A percentile compares a stretch with the other conserved stretches of the same genome.
These are phyloP conservation scores for Cordyceps cicadae DNA, from an alignment of 2,329 filamentous ascomycete genomes.

Conservation along the genomic window DNA sequence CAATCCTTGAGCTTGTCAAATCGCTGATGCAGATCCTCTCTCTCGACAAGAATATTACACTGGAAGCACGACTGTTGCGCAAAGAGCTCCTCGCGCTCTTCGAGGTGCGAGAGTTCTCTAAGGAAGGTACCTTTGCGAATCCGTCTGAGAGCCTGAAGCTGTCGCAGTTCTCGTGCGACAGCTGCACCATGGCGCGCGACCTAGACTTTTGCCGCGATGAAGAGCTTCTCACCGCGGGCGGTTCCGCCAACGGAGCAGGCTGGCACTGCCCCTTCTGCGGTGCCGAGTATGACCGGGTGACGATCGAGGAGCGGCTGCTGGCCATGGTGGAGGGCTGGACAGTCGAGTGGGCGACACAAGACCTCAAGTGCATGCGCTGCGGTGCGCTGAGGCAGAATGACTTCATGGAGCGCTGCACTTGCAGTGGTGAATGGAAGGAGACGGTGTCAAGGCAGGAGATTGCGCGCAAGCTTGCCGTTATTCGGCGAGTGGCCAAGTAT, in stretches of 20 bases:
- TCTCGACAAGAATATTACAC: conserved; percentile 80
- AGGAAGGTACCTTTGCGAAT: conserved; percentile 80
- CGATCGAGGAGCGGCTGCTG: conserved; percentile 76
- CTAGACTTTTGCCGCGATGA: conserved; percentile 89
- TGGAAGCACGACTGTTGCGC: conserved; percentile 79
- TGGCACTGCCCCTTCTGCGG: conserved; percentile 77
- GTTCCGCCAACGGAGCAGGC: conserved; percentile 27
- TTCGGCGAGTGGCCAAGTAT: conserved; percentile 65
- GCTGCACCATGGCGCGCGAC: conserved; percentile 82
- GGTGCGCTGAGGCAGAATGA: conserved; percentile 76
- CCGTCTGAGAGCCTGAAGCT: conserved; percentile 69
- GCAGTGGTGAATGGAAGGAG: conserved; percentile 75
- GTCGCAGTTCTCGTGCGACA: conserved; percentile 72
- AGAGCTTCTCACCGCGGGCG: conserved; percentile 49
- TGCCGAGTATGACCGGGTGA: conserved; percentile 66
- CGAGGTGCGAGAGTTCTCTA: conserved; percentile 88
- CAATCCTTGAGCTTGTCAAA: conserved; percentile 86
- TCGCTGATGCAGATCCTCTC: conserved; percentile 84
- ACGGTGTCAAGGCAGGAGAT: conserved; percentile 62
- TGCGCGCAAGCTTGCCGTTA: conserved; percentile 56
- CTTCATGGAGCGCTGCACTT: conserved; percentile 94
- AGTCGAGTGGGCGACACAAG: conserved; percentile 79
- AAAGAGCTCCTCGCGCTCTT: conserved; percentile 86
- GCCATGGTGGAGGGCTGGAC: conserved; percentile 65
- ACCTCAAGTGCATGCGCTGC: conserved; percentile 69